Conservation (phyloP, 768 basidiomycete species). For the Lentinula sp. region DNA sequence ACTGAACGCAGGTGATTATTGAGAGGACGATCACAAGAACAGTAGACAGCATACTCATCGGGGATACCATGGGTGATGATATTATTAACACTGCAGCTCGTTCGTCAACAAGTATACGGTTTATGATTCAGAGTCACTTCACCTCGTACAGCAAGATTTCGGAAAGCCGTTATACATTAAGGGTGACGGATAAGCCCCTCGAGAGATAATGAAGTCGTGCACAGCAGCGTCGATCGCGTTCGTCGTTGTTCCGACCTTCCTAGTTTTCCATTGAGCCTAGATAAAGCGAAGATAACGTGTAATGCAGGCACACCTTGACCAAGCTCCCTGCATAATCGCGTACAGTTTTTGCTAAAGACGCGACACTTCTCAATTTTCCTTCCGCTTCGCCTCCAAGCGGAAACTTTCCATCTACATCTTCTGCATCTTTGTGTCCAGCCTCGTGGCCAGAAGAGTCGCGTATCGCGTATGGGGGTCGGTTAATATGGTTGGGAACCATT, state of each 20-base stretch:
- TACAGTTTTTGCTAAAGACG: constrained; percentile 49
- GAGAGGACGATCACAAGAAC: background rate
- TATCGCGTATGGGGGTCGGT: constrained; percentile 49
- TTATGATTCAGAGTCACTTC: background rate
- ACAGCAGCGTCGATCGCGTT: constrained; percentile 65
- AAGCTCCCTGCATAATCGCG: constrained; percentile 48
- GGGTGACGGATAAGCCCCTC: constrained; percentile 83
- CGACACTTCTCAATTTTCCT: constrained; percentile 43
- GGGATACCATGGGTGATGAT: constrained; percentile 86
- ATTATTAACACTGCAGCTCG: constrained; percentile 77
- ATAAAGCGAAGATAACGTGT: background rate
- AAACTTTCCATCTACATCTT: constrained; percentile 30
- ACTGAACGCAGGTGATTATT: constrained; percentile 28
- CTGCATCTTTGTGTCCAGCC: constrained; percentile 4
- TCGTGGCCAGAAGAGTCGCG: constrained; percentile 4
- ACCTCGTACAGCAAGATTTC: constrained; percentile 72
- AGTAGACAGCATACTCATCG: constrained; percentile 58
- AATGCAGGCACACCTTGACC: constrained; percentile 36
- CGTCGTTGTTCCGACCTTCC: constrained; percentile 68
- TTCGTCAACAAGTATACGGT: constrained; percentile 26
- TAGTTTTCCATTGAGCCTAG: background rate
- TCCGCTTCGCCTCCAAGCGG: constrained; percentile 51
- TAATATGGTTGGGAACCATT: constrained; percentile 50
- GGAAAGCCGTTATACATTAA: constrained; percentile 73
- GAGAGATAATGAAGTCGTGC: constrained; percentile 63